Evolutionary conservation across 805 yeast species (phyloP).

Genomic region (Alloascoidea africana): DNA sequence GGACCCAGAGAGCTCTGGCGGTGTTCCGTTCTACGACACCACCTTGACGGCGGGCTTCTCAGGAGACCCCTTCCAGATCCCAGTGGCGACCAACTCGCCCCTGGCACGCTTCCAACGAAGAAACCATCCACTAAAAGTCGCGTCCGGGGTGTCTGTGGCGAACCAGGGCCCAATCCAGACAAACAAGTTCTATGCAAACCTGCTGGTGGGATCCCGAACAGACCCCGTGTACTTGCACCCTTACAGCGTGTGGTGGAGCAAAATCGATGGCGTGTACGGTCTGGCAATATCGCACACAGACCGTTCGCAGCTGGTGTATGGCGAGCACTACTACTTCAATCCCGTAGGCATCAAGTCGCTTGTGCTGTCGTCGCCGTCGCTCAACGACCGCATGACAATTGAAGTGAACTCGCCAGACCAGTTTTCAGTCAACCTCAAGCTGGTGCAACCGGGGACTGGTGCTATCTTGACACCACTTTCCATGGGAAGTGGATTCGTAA

Average conservation of each 20-base stretch:
- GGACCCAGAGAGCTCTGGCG: too few relatives aligned
- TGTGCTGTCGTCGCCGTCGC: neutral
- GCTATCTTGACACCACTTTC: conserved; percentile 25
- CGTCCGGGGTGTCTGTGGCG: conserved; percentile 3
- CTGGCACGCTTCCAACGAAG: neutral
- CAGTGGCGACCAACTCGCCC: neutral
- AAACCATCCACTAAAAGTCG: neutral
- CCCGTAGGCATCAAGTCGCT: conserved; percentile 35
- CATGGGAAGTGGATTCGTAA: conserved; percentile 45
- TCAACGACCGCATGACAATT: neutral
- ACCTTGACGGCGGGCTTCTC: too few relatives aligned
- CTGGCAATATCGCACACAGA: conserved; percentile 53
- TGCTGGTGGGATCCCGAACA: conserved; percentile 50
- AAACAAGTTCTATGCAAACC: conserved; percentile 65
- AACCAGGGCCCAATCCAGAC: conserved; percentile 40
- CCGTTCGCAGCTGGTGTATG: conserved; percentile 47
- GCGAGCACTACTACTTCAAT: conserved; percentile 29
- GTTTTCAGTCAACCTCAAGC: neutral
- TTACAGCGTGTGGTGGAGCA: conserved; percentile 55
- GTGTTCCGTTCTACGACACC: too few relatives aligned
- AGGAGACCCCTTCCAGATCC: neutral
- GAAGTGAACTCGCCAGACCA: neutral
- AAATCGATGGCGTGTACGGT: conserved; percentile 33
- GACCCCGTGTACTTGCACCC: conserved; percentile 76
- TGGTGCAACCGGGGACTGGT: neutral